Base-by-base conservation (phyloP, 805 yeast genomes). In the Pichia thaimueangensis region DNA sequence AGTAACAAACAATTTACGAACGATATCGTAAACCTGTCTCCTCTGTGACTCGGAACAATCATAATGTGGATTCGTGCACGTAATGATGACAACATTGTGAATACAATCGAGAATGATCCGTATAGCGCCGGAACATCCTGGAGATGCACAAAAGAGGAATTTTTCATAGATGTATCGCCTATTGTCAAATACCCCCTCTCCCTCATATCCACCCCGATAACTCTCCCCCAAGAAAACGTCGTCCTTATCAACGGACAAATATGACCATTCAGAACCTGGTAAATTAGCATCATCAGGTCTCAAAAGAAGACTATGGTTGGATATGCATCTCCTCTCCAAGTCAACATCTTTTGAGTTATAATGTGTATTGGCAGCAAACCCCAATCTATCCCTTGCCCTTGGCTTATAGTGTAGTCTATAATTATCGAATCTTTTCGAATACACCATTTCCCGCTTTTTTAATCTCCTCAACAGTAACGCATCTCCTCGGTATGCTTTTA, bases 1-100 rank as follows among this genome's bases (percentile, higher is more conserved):
- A 19, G 42, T 19, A 23, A 42, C 43, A 27, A 47, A 32, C 15
- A 37, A 37, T 22, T 47, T 47, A 27, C 41, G 39, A n/a, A 42
- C 41, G 10, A 45, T 37, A 23, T 47, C 51, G 11, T 37, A 47
- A 27, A 47, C 24, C 19, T 33, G 32, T 9, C 45, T 35, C 28
- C 30, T 42, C 10, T 45, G 47, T 23, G 37, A 21, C 17, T 47
- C 51, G 10, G 5, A 12, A 34, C 51, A 47, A 9, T 37, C 37
- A 17, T 15, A 39, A 36, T 47, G 51, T 6, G 35, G 20, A 30
- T 34, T 34, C 4, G 39, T 25, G 20, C 19, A 27, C 13, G 42
- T 31, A 1, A 47, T 30, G 9, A 41, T 24, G 13, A 47, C 42
- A n/a, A 44, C 25, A 22, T 44, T 30, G 31, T 47, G 44, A 30